A percentile compares a stretch with the other conserved stretches of the same genome.
Evolutionary conservation across 257 asterid species (phyloP).

Genomic region (Anisodus tanguticus): DNA sequence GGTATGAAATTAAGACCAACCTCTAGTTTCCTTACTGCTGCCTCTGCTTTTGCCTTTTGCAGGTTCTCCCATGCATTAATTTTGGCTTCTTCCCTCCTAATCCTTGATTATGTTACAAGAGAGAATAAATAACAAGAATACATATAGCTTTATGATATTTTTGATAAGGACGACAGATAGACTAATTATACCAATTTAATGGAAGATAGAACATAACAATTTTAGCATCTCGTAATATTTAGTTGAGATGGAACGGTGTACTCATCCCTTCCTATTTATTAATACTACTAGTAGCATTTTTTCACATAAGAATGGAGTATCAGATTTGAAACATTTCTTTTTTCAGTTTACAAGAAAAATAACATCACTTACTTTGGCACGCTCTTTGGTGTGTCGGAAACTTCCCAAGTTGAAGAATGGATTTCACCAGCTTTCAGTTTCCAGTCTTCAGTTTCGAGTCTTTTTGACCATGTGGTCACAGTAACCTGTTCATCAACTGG

Average conservation of each 20-base stretch:
- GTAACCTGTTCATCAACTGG: conserved; percentile 79
- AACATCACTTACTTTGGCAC: conserved; percentile 58
- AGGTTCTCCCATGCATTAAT: conserved; percentile 87
- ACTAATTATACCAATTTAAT: not conserved
- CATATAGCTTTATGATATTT: not conserved
- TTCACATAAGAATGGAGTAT: not conserved
- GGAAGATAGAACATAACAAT: not conserved
- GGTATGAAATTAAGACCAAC: conserved; percentile 36
- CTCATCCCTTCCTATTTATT: not conserved
- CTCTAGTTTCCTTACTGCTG: conserved; percentile 79
- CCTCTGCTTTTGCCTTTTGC: conserved; percentile 94
- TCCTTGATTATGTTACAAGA: conserved; percentile 41
- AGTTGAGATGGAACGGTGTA: not conserved
- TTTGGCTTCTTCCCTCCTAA: conserved; percentile 74
- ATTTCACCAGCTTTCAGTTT: conserved; percentile 56
- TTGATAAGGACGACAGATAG: not conserved
- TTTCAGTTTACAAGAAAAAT: conserved; percentile 13
- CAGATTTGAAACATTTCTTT: not conserved
- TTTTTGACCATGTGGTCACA: conserved; percentile 84
- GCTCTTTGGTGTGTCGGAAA: conserved; percentile 59
- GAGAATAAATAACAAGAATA: not conserved
- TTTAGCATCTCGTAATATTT: too few relatives aligned
- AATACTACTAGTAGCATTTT: too few relatives aligned
- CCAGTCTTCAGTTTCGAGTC: conserved; percentile 51
- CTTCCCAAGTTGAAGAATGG: conserved; percentile 64